Base-by-base conservation (phyloP, 495 filamentous ascomycete species). In the Podospora pseudopauciseta region DNA sequence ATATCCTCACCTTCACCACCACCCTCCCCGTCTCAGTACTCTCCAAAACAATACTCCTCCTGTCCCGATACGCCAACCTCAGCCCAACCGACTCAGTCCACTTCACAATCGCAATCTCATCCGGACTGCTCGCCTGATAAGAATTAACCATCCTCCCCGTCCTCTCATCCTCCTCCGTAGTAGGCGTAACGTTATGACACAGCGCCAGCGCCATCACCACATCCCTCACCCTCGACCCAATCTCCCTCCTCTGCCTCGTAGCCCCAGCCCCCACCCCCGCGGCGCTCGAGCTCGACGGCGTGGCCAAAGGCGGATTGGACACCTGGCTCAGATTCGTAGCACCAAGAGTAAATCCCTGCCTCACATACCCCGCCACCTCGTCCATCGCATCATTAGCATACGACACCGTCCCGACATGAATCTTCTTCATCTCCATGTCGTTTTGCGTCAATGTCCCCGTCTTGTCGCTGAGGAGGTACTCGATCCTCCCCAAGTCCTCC, bases 361-460 rank as follows among this genome's bases (percentile, higher is more conserved):
- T 87, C 59, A 98, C 85, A 73, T 95, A 97, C 0, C 91, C 88
- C 49, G 87, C 79, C 11, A 99, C 96, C 76, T 98, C 96, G 67
- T 97, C 95, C 96, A 97, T 98, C 3, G 95, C 94, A 76, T 99
- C 96, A 70, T 94, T 95, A 26, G 93, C 96, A 74, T 98, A 99
- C 0, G 94, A 97, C 3, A 98, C 96, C 23, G 95, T 98, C 1
- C 96, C 96, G 67, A 99, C 92, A 73, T 98, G 96, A 30, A 98
- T 94, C 79, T 98, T 99, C 74, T 94, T 96, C 84, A 99, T 86
- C 78, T 97, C 95, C 94, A 98, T 98, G 72, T 97, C 92, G 76
- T 99, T 99, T 74, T 97, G 93, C 13, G 95, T 99, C 65, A 99
- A 79, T 13, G 95, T 99, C 9, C 95, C 95, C 9, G 95, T 99